Base-by-base conservation (phyloP, 2,329 filamentous ascomycete species). In the Ceratocystis harringtonii region DNA sequence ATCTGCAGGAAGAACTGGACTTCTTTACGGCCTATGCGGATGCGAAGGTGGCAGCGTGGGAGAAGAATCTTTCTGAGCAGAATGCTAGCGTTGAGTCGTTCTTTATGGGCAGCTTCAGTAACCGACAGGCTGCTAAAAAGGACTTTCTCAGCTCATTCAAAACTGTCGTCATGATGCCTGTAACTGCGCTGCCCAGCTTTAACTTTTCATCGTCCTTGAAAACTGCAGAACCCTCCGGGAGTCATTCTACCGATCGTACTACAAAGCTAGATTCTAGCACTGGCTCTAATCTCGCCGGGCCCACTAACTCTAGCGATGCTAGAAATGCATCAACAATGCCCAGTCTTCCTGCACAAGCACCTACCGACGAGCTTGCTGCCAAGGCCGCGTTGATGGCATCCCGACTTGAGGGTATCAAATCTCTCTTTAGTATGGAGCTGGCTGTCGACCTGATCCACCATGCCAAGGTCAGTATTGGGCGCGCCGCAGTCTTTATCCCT, bases 161-260 rank as follows among this genome's bases (percentile, higher is more conserved):
- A 73, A 97, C 97, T 75, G 94, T 99, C 7, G 89, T 99, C 69
- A 96, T 99, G 92, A 95, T 96, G 86, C 94, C 94, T 1, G 92
- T 99, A 61, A 95, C 90, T 63, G 92, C 91, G 7, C 78, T 97
- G 3, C 89, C 90, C 1, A 86, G 82, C 60, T 83, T 67, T 57
- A 67, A 43, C 10, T 67, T 67, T 32, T 41, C 65, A 19, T 64
- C 65, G 7, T 61, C 65, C 4, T 52, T 44, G 6, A 64, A 64
- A 43, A 28, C 64, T 15, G 15, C 62, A n/a, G 57, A 50, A 22
- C 10, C 25, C 25, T 7, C 50, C 15, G 50, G 19, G 8, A 6
- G 25, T 5, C 50, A 55, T 10, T 25, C 50, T 25, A 15, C 5
- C 22, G n/a, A 44, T 5, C 63, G 1, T 30, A 8, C 28, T 28